Evolutionary conservation across 164 flowering plant genomes (phyloP).

Genomic region (Protea cynaroides): DNA sequence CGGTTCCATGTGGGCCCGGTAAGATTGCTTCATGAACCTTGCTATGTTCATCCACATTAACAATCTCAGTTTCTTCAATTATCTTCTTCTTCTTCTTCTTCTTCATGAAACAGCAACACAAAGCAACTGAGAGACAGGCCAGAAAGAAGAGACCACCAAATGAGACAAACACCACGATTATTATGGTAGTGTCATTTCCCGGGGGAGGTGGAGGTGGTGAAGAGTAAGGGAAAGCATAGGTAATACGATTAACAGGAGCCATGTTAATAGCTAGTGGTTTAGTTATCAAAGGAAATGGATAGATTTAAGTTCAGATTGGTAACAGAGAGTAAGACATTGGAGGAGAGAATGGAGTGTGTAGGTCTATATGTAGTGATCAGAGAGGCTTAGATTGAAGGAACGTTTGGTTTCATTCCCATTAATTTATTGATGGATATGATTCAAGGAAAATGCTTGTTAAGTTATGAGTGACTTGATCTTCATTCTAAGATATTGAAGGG

Average conservation of each 20-base stretch:
- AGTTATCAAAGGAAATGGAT: background rate
- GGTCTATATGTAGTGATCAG: conserved; percentile 15
- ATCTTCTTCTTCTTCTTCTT: conserved; percentile 27
- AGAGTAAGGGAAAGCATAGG: conserved; percentile 20
- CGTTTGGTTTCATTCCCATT: conserved; percentile 11
- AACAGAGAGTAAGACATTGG: background rate
- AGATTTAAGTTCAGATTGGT: background rate
- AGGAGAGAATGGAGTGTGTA: conserved; percentile 8
- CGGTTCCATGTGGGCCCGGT: conserved; percentile 50
- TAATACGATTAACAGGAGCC: conserved; percentile 9
- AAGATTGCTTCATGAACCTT: conserved; percentile 51
- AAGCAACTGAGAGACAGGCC: conserved; percentile 50
- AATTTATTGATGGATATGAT: conserved; percentile 1
- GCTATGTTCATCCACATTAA: conserved; percentile 51
- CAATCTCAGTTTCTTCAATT: conserved; percentile 28
- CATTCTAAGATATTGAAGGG: conserved; percentile 22
- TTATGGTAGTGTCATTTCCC: conserved; percentile 30
- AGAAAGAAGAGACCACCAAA: conserved; percentile 62
- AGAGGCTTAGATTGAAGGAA: no score
- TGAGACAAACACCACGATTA: conserved; percentile 45
- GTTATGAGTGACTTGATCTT: conserved; percentile 23
- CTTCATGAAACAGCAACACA: conserved; percentile 57
- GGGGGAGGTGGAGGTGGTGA: conserved; percentile 27
- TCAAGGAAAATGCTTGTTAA: conserved; percentile 6
- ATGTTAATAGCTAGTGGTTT: background rate